These are phyloP conservation scores for Teunomyces pallodes DNA, from an alignment of 805 yeast genomes.

Conservation along the genomic window DNA sequence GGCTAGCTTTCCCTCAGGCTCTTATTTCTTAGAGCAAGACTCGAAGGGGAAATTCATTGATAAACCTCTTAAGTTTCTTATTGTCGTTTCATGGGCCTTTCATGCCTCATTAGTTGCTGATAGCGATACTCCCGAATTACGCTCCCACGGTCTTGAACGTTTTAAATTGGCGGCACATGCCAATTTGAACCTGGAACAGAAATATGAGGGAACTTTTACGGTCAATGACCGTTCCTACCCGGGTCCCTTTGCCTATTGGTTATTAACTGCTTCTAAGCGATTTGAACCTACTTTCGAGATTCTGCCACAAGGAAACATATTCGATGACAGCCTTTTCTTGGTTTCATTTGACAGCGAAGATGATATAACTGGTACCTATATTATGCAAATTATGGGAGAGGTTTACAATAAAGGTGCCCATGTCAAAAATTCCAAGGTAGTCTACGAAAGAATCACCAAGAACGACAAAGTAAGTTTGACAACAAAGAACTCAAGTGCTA, in stretches of 20 bases:
- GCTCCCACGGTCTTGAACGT: conserved; percentile 61
- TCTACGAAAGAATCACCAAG: conserved; percentile 37
- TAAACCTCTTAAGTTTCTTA: conserved; percentile 40
- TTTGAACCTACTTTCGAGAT: conserved; percentile 63
- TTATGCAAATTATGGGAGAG: conserved; percentile 54
- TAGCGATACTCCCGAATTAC: conserved; percentile 66
- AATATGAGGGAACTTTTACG: conserved; percentile 43
- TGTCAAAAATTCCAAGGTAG: conserved; percentile 45
- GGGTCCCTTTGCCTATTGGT: conserved; percentile 57
- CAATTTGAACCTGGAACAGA: conserved; percentile 50
- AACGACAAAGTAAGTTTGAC: conserved; percentile 22
- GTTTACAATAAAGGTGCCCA: conserved; percentile 61
- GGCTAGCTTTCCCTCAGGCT: conserved; percentile 40
- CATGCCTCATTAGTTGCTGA: conserved; percentile 85
- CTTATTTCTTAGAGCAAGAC: conserved; percentile 20
- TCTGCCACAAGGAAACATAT: conserved; percentile 56
- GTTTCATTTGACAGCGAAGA: conserved; percentile 43
- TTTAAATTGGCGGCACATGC: conserved; percentile 66
- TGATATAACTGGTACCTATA: conserved; percentile 19
- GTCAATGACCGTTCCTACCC: conserved; percentile 14
- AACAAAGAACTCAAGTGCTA: conserved; percentile 9
- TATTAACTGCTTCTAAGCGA: conserved; percentile 51
- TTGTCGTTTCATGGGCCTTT: conserved; percentile 80
- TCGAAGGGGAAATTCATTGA: conserved; percentile 12
- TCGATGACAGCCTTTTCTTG: conserved; percentile 41